A percentile compares a stretch with the other conserved stretches of the same genome.
Conservation (phyloP, 441 rosid species). For the Corymbia calophylla region DNA sequence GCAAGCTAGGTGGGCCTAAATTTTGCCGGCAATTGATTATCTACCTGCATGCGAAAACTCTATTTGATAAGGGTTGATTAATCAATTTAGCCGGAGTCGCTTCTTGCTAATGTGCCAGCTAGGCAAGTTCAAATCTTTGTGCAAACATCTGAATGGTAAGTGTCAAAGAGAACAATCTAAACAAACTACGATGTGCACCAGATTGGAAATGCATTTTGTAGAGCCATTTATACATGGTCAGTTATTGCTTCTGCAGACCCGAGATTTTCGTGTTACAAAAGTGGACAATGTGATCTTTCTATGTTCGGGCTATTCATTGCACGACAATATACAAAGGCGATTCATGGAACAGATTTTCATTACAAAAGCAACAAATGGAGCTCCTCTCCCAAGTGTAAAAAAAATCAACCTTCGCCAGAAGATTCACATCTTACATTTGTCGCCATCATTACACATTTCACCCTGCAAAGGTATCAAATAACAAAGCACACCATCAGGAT, state of each 20-base stretch:
- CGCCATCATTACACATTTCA: constrained; percentile 39
- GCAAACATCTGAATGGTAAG: not conserved
- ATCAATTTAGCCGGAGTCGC: not conserved
- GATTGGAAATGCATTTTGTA: not conserved
- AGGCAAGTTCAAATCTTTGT: not conserved
- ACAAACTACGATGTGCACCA: not conserved
- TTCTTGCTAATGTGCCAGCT: not conserved
- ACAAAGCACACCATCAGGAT: not conserved
- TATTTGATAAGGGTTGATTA: not conserved
- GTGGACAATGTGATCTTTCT: not conserved
- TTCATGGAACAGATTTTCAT: not conserved
- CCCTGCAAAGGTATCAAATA: constrained; percentile 31
- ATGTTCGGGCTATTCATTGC: not conserved
- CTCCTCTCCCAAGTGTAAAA: not conserved
- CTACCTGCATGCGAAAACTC: not conserved
- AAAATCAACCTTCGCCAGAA: not conserved
- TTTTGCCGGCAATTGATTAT: not conserved
- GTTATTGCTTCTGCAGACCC: not conserved
- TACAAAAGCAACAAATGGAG: not conserved
- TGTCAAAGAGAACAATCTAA: not conserved
- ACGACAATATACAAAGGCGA: not conserved
- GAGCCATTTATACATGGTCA: not conserved
- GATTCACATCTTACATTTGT: constrained; percentile 47
- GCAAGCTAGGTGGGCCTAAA: not conserved
- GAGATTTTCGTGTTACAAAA: not conserved